Percentiles rank a stretch among this genome's conserved stretches.
phyloP scores from a whole-genome alignment of 2,329 filamentous ascomycete species.

The Trichoderma asperellum region DNA sequence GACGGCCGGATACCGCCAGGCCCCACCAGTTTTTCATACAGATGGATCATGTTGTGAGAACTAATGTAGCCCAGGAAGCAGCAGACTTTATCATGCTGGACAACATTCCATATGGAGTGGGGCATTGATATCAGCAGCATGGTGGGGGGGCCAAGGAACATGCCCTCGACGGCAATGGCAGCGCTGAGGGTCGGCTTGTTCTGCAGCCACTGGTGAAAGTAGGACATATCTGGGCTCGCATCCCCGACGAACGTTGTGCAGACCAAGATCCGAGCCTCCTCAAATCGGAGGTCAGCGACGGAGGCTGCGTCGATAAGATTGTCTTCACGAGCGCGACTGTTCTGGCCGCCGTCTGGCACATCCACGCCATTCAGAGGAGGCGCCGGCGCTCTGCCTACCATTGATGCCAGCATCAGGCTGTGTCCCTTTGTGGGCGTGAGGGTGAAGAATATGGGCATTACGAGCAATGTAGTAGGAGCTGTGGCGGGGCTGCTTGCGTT shows the following conservation, averaged over 20 bases:
- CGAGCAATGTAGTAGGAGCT: slow-evolving; percentile 38
- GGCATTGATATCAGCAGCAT: slow-evolving; percentile 70
- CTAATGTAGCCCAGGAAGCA: slow-evolving; percentile 68
- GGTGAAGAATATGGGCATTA: slow-evolving; percentile 57
- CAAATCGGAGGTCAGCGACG: slow-evolving; percentile 61
- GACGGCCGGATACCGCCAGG: slow-evolving; percentile 50
- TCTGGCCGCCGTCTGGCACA: slow-evolving; percentile 33
- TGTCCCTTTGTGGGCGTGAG: slow-evolving; percentile 59
- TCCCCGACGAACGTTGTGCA: slow-evolving; percentile 70
- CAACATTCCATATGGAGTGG: slow-evolving; percentile 63
- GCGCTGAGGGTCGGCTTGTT: slow-evolving; percentile 59
- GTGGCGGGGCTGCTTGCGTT: slow-evolving; percentile 44
- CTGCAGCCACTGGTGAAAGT: slow-evolving; percentile 68
- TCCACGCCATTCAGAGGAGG: slow-evolving; percentile 39
- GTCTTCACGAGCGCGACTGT: slow-evolving; percentile 40
- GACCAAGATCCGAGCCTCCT: slow-evolving; percentile 65
- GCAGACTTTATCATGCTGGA: slow-evolving; percentile 69
- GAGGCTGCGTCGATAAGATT: slow-evolving; percentile 52
- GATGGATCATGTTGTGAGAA: slow-evolving; percentile 68
- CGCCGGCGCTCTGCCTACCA: slow-evolving; percentile 42
- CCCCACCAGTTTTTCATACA: slow-evolving; percentile 63
- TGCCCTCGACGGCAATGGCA: slow-evolving; percentile 66
- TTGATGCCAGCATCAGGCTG: slow-evolving; percentile 56
- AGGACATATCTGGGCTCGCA: slow-evolving; percentile 67
- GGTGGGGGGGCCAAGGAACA: slow-evolving; percentile 69